Evolutionary conservation across 768 basidiomycete species (phyloP).

Genomic region (Suillus weaverae): DNA sequence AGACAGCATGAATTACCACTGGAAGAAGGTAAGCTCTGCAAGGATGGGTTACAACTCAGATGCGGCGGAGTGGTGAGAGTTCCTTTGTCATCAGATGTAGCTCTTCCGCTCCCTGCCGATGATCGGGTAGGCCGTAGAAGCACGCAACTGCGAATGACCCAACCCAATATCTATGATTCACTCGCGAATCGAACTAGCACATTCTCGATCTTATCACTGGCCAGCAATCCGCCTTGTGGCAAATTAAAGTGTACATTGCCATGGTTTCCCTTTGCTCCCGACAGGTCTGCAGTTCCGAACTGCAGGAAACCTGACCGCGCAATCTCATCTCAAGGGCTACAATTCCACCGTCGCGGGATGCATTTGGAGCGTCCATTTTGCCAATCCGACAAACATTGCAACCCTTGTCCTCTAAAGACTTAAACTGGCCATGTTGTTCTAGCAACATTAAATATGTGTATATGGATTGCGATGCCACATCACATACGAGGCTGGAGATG

Average conservation of each 20-base stretch:
- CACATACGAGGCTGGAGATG: neutral
- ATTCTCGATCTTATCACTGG: neutral
- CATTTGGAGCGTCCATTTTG: neutral
- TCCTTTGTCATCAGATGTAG: neutral
- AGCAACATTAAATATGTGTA: neutral
- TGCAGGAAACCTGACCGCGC: neutral
- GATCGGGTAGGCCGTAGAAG: neutral
- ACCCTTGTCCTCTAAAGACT: neutral
- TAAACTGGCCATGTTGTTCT: neutral
- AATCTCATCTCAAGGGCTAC: neutral
- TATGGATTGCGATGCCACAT: neutral
- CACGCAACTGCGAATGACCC: neutral
- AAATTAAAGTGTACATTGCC: neutral
- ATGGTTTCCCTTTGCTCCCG: neutral
- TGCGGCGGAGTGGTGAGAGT: neutral
- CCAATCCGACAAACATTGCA: neutral
- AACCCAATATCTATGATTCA: neutral
- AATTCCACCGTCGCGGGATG: neutral
- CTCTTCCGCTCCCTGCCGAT: neutral
- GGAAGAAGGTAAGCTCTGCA: neutral
- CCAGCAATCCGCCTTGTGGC: neutral
- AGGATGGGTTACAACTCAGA: neutral
- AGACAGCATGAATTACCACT: neutral
- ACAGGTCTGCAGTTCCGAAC: neutral
- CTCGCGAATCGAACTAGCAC: neutral